Conservation (phyloP, 2,329 filamentous ascomycete genomes). For the Aspergillus floridensis region DNA sequence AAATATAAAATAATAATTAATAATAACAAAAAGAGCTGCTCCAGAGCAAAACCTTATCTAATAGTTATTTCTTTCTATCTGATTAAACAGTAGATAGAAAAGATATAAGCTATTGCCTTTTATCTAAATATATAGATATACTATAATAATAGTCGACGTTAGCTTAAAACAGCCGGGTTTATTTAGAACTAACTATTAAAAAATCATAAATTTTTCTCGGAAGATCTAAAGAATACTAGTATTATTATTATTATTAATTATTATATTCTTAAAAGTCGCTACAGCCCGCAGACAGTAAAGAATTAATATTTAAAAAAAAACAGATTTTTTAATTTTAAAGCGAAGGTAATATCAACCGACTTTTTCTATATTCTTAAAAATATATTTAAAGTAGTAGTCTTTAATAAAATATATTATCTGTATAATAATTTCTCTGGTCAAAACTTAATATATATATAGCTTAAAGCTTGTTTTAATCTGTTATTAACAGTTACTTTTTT, state of each 20-base stretch:
- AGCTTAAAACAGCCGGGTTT: neutral
- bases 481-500: too few relatives aligned
- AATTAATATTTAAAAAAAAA: neutral
- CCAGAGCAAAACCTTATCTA: neutral
- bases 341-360: neutral
- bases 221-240: neutral
- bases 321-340: neutral
- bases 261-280: neutral
- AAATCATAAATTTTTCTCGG: neutral
- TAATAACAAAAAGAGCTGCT: neutral
- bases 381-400: neutral
- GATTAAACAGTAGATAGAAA: neutral
- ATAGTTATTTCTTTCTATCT: neutral
- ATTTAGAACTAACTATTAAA: neutral
- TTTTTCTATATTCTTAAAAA: neutral
- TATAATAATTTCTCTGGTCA: neutral
- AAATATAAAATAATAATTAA: neutral
- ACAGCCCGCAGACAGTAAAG: neutral
- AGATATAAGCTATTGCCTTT: neutral
- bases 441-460: neutral
- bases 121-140: neutral
- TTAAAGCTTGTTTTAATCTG: neutral
- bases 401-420: neutral
- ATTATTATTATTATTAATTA: neutral
- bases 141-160: neutral